Evolutionary conservation across 345 rosid genomes (phyloP).

Genomic region (Aquilaria sinensis): DNA sequence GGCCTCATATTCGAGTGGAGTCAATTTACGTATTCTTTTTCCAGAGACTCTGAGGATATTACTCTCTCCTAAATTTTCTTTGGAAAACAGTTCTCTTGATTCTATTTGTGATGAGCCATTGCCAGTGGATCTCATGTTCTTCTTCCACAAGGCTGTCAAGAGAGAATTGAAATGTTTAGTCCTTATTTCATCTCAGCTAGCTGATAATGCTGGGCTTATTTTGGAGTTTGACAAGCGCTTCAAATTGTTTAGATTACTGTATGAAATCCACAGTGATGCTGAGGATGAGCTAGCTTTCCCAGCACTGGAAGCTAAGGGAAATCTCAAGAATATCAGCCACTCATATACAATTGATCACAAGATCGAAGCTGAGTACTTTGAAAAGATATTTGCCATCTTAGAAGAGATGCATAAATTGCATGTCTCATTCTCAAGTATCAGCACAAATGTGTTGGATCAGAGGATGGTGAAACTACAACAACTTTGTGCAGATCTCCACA

Average conservation of each 20-base stretch:
- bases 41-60: conserved; percentile 23
- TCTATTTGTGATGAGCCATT: conserved; percentile 26
- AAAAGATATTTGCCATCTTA: conserved; percentile 46
- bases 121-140: conserved; percentile 69
- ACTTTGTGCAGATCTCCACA: conserved; percentile 57
- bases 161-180: conserved; percentile 71
- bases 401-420: conserved; percentile 49
- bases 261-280: conserved; percentile 59
- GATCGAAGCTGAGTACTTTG: conserved; percentile 43
- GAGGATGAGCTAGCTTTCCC: conserved; percentile 91
- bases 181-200: conserved; percentile 42
- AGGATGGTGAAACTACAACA: conserved; percentile 25
- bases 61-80: conserved; percentile 23
- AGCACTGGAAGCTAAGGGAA: conserved; percentile 66
- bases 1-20: conserved; percentile 38
- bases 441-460: conserved; percentile 17
- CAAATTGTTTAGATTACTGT: conserved; percentile 39
- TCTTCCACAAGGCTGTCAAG: conserved; percentile 80
- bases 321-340: conserved; percentile 47
- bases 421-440: conserved; percentile 21
- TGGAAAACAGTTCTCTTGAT: conserved; percentile 26
- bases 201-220: conserved; percentile 39
- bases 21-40: conserved; percentile 31
- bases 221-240: conserved; percentile 50
- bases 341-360: conserved; percentile 71